phyloP scores from a whole-genome alignment of 2,329 filamentous ascomycete species.

The Aspergillus sp. region DNA sequence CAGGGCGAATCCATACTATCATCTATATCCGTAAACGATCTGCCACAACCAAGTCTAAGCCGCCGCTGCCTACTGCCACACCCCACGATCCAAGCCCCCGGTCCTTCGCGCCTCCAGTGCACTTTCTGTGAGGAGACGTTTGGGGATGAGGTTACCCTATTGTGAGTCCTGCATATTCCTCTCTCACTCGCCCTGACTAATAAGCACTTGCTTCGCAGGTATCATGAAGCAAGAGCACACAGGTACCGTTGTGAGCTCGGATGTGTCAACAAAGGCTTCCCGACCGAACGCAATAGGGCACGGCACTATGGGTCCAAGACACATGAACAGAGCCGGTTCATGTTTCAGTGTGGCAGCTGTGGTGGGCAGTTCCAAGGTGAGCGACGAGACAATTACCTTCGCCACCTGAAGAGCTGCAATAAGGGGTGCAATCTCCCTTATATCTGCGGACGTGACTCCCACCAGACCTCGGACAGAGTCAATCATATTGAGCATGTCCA shows the following conservation, averaged over 20 bases:
- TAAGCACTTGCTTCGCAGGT: neutral
- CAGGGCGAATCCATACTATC: neutral
- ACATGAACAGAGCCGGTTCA: neutral
- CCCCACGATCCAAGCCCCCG: neutral
- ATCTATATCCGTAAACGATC: neutral
- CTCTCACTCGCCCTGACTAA: neutral
- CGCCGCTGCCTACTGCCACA: neutral
- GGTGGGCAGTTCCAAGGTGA: neutral
- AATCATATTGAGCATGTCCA: neutral
- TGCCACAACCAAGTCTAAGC: no score
- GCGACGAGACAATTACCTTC: neutral
- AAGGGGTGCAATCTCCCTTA: neutral
- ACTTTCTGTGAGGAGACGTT: neutral
- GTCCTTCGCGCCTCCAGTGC: neutral
- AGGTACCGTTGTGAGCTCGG: neutral
- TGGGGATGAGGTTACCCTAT: neutral
- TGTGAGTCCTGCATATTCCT: neutral
- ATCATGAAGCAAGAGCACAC: neutral
- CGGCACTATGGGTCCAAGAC: neutral
- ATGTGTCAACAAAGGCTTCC: neutral
- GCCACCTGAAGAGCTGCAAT: neutral
- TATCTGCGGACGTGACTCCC: neutral
- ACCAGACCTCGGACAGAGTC: neutral
- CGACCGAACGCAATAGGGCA: neutral
- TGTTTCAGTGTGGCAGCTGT: neutral